These are phyloP conservation scores for Aspergillus calidoustus DNA, from an alignment of 2,329 filamentous ascomycete genomes.

Conservation along the genomic window DNA sequence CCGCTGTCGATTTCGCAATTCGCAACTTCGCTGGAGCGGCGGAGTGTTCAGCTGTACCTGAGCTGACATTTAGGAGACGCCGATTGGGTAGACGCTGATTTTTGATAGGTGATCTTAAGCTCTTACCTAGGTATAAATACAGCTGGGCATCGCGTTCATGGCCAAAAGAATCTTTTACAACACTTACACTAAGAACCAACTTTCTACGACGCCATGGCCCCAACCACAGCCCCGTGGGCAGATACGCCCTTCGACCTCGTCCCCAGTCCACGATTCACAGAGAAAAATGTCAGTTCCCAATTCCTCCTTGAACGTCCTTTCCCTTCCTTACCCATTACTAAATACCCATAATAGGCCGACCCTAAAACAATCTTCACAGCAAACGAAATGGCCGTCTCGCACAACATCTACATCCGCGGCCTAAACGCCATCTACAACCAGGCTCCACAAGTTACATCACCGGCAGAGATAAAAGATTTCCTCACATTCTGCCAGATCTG, in stretches of 20 bases:
- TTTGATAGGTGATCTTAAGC: no score
- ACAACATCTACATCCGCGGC: conserved; percentile 10
- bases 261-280: not conserved
- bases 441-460: not conserved
- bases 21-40: no score
- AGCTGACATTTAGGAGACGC: no score
- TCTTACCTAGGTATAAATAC: no score
- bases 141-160: no score
- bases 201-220: not conserved
- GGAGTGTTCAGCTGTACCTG: no score
- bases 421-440: conserved; percentile 11
- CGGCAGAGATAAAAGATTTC: not conserved
- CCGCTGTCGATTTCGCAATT: no score
- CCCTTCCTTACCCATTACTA: no score
- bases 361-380: conserved; percentile 5
- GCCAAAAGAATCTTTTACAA: no score
- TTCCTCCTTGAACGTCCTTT: no score
- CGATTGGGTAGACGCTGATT: no score
- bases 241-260: not conserved
- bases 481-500: conserved; percentile 4
- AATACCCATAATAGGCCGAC: not conserved
- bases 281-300: not conserved
- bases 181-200: no score
- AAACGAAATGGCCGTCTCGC: conserved; percentile 12
- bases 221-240: not conserved